Conservation (phyloP, 1,284 basidiomycete species). For the Microbotryum saponariae region DNA sequence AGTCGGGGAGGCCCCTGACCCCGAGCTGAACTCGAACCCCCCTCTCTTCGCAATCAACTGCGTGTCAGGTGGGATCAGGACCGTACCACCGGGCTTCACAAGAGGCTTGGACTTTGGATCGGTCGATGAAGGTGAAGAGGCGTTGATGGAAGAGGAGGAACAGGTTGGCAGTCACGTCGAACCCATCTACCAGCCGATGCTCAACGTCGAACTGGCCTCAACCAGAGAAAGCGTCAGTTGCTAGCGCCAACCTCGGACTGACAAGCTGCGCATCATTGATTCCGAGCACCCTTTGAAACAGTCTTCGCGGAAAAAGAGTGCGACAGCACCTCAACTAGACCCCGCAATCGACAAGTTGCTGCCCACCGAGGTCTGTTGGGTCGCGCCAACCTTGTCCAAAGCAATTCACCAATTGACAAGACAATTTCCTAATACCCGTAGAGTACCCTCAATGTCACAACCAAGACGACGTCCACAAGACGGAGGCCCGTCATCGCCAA, state of each 20-base stretch:
- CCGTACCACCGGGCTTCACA: slow-evolving; percentile 45
- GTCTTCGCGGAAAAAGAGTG: background rate
- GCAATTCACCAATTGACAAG: too few relatives aligned
- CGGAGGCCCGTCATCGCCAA: slow-evolving; percentile 47
- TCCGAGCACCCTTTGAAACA: background rate
- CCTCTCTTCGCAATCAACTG: slow-evolving; percentile 34
- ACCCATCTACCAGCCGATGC: slow-evolving; percentile 31
- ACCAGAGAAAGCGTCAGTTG: background rate
- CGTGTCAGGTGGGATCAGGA: slow-evolving; percentile 38
- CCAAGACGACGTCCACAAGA: slow-evolving; percentile 12
- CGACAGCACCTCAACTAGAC: slow-evolving; percentile 13
- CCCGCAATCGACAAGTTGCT: slow-evolving; percentile 27
- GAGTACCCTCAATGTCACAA: too few relatives aligned
- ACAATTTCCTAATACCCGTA: too few relatives aligned
- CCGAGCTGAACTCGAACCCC: slow-evolving; percentile 40
- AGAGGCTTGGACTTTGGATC: slow-evolving; percentile 57
- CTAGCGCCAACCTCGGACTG: too few relatives aligned
- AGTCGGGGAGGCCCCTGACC: slow-evolving; percentile 39
- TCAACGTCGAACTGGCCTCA: slow-evolving; percentile 8
- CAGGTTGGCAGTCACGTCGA: slow-evolving; percentile 30
- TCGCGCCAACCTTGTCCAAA: background rate
- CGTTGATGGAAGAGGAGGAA: slow-evolving; percentile 39
- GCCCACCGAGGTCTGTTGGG: slow-evolving; percentile 13
- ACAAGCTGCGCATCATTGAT: background rate
- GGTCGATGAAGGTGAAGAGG: slow-evolving; percentile 46